Conservation (phyloP, 2,329 filamentous ascomycete species). For the Mariannaea elegans region DNA sequence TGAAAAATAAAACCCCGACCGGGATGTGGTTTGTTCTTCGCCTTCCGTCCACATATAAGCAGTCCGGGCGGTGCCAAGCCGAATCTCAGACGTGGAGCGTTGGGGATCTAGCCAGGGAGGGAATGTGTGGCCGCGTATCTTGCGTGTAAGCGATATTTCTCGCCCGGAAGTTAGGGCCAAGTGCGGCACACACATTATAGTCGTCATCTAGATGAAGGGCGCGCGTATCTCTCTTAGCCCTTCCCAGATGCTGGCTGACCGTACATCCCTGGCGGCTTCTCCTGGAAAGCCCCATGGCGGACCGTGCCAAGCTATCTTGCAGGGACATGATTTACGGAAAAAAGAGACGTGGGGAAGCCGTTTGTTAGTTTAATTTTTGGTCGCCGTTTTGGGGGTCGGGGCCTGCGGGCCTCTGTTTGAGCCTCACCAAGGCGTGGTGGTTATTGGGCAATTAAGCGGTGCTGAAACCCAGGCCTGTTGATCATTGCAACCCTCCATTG, state of each 20-base stretch:
- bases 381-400: not conserved
- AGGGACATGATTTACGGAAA: slow-evolving; percentile 22
- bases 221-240: not conserved
- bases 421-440: slow-evolving; percentile 20
- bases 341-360: slow-evolving; percentile 4
- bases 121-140: not conserved
- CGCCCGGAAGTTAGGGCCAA: too few species aligned
- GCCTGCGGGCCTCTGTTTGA: slow-evolving; percentile 32
- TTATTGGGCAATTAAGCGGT: slow-evolving; percentile 26
- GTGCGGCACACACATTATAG: too few species aligned
- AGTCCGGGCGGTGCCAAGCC: too few species aligned
- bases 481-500: slow-evolving; percentile 12
- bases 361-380: slow-evolving; percentile 16
- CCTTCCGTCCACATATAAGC: slow-evolving; percentile 18
- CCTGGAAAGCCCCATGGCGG: too few species aligned
- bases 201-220: slow-evolving; percentile 4
- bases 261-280: too few species aligned
- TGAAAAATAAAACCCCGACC: slow-evolving; percentile 12
- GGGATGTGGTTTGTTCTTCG: slow-evolving; percentile 16
- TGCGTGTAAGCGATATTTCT: slow-evolving; percentile 6
- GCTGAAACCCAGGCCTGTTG: slow-evolving; percentile 28
- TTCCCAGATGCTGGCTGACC: too few species aligned
- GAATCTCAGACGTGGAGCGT: slow-evolving; percentile 26
- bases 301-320: too few species aligned
- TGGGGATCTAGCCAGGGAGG: slow-evolving; percentile 17